Conservation (phyloP, 2,329 filamentous ascomycete genomes). For the Paraconiothyrium sp. region DNA sequence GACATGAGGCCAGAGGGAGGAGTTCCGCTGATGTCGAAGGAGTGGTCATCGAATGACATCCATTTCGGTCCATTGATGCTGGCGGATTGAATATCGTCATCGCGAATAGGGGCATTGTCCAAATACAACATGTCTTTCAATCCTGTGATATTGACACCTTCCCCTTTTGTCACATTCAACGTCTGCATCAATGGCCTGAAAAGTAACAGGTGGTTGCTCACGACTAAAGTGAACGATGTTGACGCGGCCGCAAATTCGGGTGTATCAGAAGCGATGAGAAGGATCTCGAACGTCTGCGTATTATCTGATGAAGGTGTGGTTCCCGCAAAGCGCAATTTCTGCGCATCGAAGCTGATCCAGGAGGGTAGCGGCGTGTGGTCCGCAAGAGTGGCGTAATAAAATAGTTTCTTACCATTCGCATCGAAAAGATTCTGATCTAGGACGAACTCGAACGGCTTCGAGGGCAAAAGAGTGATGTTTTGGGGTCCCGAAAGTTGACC, state of each 20-base stretch:
- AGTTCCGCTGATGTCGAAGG: conserved; percentile 71
- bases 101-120: conserved; percentile 54
- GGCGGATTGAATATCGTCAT: conserved; percentile 62
- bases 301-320: conserved; percentile 71
- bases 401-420: conserved; percentile 62
- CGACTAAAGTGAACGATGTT: conserved; percentile 74
- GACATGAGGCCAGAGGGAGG: conserved; percentile 68
- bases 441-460: conserved; percentile 52
- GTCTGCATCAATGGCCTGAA: conserved; percentile 62
- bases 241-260: conserved; percentile 77
- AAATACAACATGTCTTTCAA: conserved; percentile 46
- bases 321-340: conserved; percentile 73
- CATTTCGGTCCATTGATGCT: conserved; percentile 70
- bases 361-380: conserved; percentile 85
- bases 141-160: conserved; percentile 39
- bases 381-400: conserved; percentile 79
- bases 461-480: conserved; percentile 58
- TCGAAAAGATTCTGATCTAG: conserved; percentile 67
- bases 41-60: conserved; percentile 71
- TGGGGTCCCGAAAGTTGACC: conserved; percentile 68
- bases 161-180: conserved; percentile 45
- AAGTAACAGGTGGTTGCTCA: conserved; percentile 75
- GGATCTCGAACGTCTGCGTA: conserved; percentile 76
- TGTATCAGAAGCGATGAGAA: conserved; percentile 80
- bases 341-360: conserved; percentile 80